These are phyloP conservation scores for Coemansia sp. DNA, from an alignment of 192 early-diverging fungal genomes.

Conservation along the genomic window DNA sequence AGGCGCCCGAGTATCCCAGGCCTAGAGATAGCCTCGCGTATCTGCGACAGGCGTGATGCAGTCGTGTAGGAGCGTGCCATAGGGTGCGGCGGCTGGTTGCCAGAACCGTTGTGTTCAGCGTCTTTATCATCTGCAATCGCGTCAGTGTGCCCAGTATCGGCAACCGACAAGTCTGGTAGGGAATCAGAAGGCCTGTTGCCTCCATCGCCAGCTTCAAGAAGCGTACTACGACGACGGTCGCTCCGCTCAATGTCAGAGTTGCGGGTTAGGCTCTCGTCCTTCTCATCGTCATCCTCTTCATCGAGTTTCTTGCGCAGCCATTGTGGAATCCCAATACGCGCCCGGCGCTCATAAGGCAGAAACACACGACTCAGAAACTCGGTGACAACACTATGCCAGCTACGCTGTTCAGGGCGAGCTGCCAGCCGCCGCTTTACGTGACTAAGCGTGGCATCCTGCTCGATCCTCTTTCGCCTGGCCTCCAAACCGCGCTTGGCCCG, in stretches of 20 bases:
- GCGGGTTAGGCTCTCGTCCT: neutral
- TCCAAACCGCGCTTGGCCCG: slow-evolving; percentile 35
- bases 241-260: neutral
- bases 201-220: neutral
- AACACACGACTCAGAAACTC: slow-evolving; percentile 30
- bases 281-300: neutral
- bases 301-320: slow-evolving; percentile 34
- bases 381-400: slow-evolving; percentile 15
- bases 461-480: slow-evolving; percentile 26
- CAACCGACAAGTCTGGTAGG: neutral
- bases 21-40: slow-evolving; percentile 12
- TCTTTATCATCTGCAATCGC: neutral
- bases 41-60: slow-evolving; percentile 35
- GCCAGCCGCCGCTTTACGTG: slow-evolving; percentile 41
- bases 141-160: neutral
- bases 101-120: neutral
- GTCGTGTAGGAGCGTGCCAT: slow-evolving; percentile 36
- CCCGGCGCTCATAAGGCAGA: slow-evolving; percentile 22
- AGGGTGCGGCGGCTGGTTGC: slow-evolving; percentile 14
- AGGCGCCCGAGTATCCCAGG: slow-evolving; percentile 14
- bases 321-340: slow-evolving; percentile 39
- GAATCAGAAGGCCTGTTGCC: neutral
- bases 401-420: slow-evolving; percentile 23
- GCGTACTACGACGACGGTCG: neutral
- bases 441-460: slow-evolving; percentile 29